A percentile compares a stretch with the other conserved stretches of the same genome.
Evolutionary conservation across 345 rosid species (phyloP).

Genomic region (Lenwebbia sp.): DNA sequence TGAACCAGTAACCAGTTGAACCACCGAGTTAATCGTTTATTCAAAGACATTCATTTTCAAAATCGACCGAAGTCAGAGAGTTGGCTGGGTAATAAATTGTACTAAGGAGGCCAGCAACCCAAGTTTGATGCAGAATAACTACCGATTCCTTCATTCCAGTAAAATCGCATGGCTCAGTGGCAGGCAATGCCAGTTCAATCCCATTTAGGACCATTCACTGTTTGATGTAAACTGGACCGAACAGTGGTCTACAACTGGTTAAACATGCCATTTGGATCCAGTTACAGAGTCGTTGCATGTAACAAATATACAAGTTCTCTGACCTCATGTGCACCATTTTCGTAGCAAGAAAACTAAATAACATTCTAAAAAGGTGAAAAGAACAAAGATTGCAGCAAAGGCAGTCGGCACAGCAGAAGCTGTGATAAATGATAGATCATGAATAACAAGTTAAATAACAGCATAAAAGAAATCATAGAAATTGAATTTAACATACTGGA

Average conservation of each 20-base stretch:
- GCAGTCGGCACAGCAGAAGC: not conserved
- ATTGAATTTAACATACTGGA: conserved; percentile 31
- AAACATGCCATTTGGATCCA: not conserved
- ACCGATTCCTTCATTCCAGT: not conserved
- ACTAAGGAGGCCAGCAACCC: not conserved
- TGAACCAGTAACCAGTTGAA: not conserved
- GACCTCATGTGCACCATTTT: not conserved
- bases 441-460: not conserved
- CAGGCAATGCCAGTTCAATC: not conserved
- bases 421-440: not conserved
- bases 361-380: not conserved
- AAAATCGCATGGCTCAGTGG: not conserved
- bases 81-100: not conserved
- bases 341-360: not conserved
- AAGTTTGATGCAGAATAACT: not conserved
- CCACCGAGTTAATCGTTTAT: not conserved
- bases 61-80: not conserved
- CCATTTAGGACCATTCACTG: not conserved
- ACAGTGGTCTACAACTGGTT: not conserved
- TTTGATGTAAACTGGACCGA: not conserved
- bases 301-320: not conserved
- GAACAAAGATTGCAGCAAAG: not conserved
- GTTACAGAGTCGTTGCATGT: not conserved
- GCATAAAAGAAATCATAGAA: not conserved
- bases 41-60: not conserved